phyloP scores from a whole-genome alignment of 2,329 filamentous ascomycete species.

The Emericellopsis cladophorae region DNA sequence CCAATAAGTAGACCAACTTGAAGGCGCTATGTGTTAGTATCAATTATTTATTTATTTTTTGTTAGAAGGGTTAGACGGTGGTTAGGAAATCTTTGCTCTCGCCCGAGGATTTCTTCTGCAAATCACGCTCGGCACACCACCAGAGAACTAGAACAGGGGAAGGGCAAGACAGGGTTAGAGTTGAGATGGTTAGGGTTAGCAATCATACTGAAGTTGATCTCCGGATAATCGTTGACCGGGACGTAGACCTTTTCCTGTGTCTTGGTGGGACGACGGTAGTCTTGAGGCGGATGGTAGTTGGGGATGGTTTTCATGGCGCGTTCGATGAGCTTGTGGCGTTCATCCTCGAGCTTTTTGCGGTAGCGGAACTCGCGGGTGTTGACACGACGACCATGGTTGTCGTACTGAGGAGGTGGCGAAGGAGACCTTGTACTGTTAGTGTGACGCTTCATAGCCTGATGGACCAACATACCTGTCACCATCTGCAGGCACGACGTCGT shows the following conservation, averaged over 20 bases:
- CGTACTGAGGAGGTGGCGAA: slow-evolving; percentile 91
- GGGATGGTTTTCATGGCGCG: slow-evolving; percentile 99
- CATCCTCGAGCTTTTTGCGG: slow-evolving; percentile 93
- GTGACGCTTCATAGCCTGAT: neutral
- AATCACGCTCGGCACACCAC: neutral
- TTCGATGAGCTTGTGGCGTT: slow-evolving; percentile 96
- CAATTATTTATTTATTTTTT: neutral
- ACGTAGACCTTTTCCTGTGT: slow-evolving; percentile 99
- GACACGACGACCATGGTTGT: slow-evolving; percentile 98
- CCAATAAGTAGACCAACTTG: slow-evolving; percentile 99
- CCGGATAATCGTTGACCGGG: slow-evolving; percentile 99
- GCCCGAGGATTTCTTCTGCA: neutral
- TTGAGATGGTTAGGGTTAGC: slow-evolving; percentile 68
- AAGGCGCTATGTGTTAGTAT: slow-evolving; percentile 86
- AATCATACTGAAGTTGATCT: slow-evolving; percentile 99
- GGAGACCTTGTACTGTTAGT: slow-evolving; percentile 55
- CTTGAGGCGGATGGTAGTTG: slow-evolving; percentile 97
- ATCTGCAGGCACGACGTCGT: slow-evolving; percentile 95
- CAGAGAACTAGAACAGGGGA: slow-evolving; percentile 3
- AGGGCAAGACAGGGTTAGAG: slow-evolving; percentile 40
- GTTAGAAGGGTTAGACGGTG: too few relatives aligned
- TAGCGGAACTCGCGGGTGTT: slow-evolving; percentile 99
- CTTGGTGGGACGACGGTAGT: slow-evolving; percentile 98
- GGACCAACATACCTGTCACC: slow-evolving; percentile 65
- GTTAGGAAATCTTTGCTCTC: slow-evolving; percentile 1